A percentile compares a stretch with the other conserved stretches of the same genome.
Evolutionary conservation across 768 basidiomycete genomes (phyloP).

Genomic region (Suillus subaureus): DNA sequence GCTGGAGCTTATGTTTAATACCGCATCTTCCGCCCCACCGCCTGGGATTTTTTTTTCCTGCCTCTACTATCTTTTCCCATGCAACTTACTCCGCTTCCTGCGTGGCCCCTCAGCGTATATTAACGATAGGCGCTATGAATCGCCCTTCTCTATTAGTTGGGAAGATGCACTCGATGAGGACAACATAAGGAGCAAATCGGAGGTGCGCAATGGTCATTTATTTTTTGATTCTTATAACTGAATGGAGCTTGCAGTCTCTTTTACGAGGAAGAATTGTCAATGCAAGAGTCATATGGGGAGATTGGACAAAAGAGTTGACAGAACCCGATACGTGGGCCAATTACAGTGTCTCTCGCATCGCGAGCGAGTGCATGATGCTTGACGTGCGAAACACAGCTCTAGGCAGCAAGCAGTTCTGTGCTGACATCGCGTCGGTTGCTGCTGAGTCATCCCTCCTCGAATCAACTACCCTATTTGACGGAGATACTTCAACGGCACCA

Average conservation of each 20-base stretch:
- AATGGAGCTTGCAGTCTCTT: constrained; percentile 48
- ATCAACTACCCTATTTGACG: constrained; percentile 17
- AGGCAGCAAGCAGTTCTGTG: constrained; percentile 37
- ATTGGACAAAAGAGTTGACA: constrained; percentile 63
- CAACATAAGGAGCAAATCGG: constrained; percentile 69
- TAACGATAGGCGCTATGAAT: constrained; percentile 45
- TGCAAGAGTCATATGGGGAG: constrained; percentile 68
- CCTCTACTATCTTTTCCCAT: constrained; percentile 90
- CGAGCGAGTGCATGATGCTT: constrained; percentile 70
- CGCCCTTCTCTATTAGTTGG: constrained; percentile 75
- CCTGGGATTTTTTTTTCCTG: constrained; percentile 71
- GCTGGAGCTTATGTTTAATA: constrained; percentile 61
- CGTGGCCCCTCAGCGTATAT: constrained; percentile 70
- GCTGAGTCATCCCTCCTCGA: constrained; percentile 6
- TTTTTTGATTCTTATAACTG: constrained; percentile 7
- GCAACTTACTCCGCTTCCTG: constrained; percentile 82
- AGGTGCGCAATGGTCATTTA: constrained; percentile 46
- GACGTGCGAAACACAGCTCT: constrained; percentile 58
- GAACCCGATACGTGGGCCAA: constrained; percentile 68
- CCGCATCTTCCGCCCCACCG: constrained; percentile 56
- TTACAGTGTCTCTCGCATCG: constrained; percentile 61
- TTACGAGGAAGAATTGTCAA: constrained; percentile 75
- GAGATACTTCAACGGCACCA: constrained; percentile 25
- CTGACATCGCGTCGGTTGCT: constrained; percentile 8
- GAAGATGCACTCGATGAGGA: constrained; percentile 65